Base-by-base conservation (phyloP, 352 stramenopile species). In the Phytophthora cajani region DNA sequence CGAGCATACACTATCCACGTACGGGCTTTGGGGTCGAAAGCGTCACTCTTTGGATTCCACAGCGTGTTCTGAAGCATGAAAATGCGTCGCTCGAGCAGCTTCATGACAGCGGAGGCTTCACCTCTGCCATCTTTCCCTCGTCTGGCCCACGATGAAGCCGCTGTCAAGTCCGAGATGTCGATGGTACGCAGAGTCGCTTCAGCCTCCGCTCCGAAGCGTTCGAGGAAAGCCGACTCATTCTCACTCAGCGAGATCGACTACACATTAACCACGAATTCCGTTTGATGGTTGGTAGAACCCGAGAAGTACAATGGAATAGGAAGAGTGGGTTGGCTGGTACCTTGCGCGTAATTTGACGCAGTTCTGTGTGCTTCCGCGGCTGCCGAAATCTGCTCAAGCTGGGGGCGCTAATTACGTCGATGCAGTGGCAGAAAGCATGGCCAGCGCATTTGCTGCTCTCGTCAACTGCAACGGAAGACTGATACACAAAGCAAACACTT, bases 1-100 rank as follows among this genome's bases (percentile, higher is more conserved):
- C 46, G 12, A 16, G 7, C 9, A 2, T n/a, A 1, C 19, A 5
- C n/a, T 27, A 36, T 12, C 27, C 25, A 75, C 76, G 55, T 64
- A 90, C 82, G 50, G 5, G 74, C 62, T 63, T 87, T 87, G 51
- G 80, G 70, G 52, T 84, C 71, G 52, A 90, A 91, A 4, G 77
- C 70, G 40, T 89, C 77, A 11, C 82, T 90, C 21, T 89, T 74
- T 17, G 84, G 84, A 44, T 91, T 90, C 84, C 84, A 92, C 51
- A 90, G 53, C 40, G 84, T 90, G 56, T 84, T 88, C 33, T 82
- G 79, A 56, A 92, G 80, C 79, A 89, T 89, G 69, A 88, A 89
- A 53, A 89, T 84, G 33, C 84, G 74, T 33, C 81, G 71, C 59
- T 92, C 80, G 16, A 92, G 77, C 32, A 92, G 66, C 23, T 80